These are phyloP conservation scores for Eucalyptus marginata DNA, from an alignment of 345 rosid species.

Conservation along the genomic window DNA sequence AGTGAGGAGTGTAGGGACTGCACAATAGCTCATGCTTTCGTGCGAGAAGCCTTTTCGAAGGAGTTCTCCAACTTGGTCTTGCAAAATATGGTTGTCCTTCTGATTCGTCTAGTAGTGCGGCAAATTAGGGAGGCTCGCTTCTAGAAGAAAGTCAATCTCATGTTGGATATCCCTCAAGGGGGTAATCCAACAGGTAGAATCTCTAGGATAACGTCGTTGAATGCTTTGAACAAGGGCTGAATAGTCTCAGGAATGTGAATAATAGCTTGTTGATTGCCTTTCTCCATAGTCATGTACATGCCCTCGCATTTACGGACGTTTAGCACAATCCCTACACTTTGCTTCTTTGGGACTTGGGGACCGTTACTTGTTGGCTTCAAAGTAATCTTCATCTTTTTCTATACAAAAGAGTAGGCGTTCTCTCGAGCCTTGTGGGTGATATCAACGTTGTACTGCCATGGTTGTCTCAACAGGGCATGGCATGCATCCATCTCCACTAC, in stretches of 20 bases:
- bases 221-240: background rate
- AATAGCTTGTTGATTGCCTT: background rate
- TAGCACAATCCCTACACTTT: background rate
- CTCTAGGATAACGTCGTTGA: background rate
- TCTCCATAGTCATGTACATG: background rate
- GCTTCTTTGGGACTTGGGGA: background rate
- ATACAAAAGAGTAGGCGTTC: background rate
- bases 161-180: background rate
- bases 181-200: background rate
- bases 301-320: fast-evolving
- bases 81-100: background rate
- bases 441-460: background rate
- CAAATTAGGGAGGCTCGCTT: background rate
- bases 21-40: background rate
- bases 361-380: background rate
- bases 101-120: background rate
- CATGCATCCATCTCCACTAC: no score
- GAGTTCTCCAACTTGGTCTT: background rate
- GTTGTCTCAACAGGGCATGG: background rate
- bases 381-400: background rate
- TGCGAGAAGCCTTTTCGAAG: background rate
- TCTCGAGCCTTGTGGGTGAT: background rate
- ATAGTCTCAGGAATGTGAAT: background rate
- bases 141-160: background rate
- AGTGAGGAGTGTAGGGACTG: background rate